A percentile compares a stretch with the other conserved stretches of the same genome.
phyloP scores from a whole-genome alignment of 2,329 filamentous ascomycete species.

The Arthrinium phaeospermum region DNA sequence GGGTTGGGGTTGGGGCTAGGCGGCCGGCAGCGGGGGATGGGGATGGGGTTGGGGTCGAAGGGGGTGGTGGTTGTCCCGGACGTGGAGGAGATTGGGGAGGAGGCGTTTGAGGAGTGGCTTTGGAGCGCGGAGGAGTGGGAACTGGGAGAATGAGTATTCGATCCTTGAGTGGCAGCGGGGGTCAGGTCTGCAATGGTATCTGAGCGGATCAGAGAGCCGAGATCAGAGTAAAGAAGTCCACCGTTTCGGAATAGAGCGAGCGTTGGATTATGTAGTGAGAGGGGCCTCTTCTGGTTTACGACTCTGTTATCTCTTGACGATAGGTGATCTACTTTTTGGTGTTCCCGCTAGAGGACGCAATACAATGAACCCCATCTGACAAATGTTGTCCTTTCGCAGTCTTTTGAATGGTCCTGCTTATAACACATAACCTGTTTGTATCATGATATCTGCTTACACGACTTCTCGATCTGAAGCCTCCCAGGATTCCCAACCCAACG shows the following conservation, averaged over 20 bases:
- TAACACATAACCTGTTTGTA: not conserved
- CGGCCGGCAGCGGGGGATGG: not conserved
- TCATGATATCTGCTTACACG: not conserved
- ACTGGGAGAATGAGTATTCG: not conserved
- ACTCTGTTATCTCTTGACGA: no score
- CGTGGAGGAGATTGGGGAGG: not conserved
- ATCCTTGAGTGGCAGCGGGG: no score
- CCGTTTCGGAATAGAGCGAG: not conserved
- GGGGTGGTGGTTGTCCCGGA: not conserved
- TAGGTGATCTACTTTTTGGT: no score
- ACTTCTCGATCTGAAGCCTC: not conserved
- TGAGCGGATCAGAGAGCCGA: not conserved
- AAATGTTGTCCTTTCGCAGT: not conserved
- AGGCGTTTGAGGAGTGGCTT: conserved; percentile 19
- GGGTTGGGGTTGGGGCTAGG: not conserved
- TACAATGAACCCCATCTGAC: not conserved
- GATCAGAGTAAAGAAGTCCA: not conserved
- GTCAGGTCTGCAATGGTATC: not conserved
- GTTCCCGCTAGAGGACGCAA: not conserved
- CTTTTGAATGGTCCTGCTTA: not conserved
- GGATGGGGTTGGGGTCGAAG: not conserved
- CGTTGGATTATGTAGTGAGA: not conserved
- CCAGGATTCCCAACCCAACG: not conserved
- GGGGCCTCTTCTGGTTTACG: no score
- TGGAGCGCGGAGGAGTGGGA: conserved; percentile 11